Percentiles rank a stretch among this genome's conserved stretches.
Evolutionary conservation across 306 rosid genomes (phyloP).

Genomic region (Inga leiocalycina): DNA sequence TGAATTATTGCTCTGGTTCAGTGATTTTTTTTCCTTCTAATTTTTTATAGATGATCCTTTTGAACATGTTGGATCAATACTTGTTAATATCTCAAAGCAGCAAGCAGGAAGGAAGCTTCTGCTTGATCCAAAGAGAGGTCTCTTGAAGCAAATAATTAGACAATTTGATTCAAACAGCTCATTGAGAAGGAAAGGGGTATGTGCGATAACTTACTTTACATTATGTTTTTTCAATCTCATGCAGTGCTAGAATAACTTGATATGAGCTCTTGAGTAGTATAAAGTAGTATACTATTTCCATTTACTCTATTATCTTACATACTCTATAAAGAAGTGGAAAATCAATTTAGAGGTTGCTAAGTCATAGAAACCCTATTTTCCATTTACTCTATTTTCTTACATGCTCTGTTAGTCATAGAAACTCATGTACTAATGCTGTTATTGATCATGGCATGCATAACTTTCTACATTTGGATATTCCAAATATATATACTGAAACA

Average conservation of each 20-base stretch:
- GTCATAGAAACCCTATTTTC: background rate
- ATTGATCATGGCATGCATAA: slow-evolving; percentile 10
- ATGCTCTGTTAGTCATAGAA: slow-evolving; percentile 19
- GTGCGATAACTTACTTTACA: slow-evolving; percentile 33
- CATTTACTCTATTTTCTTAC: too few species aligned
- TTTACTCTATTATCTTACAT: slow-evolving; percentile 9
- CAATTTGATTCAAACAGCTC: slow-evolving; percentile 79
- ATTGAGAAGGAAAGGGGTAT: slow-evolving; percentile 95
- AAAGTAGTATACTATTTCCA: slow-evolving; percentile 19
- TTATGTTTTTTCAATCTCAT: slow-evolving; percentile 11
- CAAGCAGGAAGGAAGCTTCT: slow-evolving; percentile 86
- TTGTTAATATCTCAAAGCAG: slow-evolving; percentile 84
- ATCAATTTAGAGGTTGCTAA: slow-evolving; percentile 8
- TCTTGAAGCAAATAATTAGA: slow-evolving; percentile 82
- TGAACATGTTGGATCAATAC: slow-evolving; percentile 93
- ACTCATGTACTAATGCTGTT: slow-evolving; percentile 17
- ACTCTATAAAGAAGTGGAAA: slow-evolving; percentile 26
- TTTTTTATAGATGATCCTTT: slow-evolving; percentile 76
- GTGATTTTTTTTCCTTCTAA: background rate
- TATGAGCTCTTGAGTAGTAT: background rate
- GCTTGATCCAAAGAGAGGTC: slow-evolving; percentile 82
- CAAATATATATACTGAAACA: too few species aligned
- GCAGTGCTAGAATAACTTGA: slow-evolving; percentile 16
- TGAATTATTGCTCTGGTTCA: slow-evolving; percentile 24
- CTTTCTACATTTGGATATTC: too few species aligned